Evolutionary conservation across 176 grass and related monocot genomes (phyloP).

Genomic region (Cenchrus fungigraminus): DNA sequence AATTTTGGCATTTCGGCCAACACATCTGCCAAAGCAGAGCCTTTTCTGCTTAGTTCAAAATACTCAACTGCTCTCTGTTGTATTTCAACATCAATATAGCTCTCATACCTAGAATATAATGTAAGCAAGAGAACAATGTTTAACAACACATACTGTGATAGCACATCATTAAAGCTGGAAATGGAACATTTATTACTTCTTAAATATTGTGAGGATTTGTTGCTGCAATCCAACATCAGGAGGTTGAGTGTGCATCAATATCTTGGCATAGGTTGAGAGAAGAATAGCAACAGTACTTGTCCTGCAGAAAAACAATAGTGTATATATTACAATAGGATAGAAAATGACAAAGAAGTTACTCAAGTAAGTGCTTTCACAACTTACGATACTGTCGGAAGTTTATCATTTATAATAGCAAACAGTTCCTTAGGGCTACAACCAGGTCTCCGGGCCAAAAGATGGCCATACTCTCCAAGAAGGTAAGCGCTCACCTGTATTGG

Average conservation of each 20-base stretch:
- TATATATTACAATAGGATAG: conserved; percentile 17
- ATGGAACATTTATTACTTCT: conserved; percentile 63
- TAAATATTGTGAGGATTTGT: conserved; percentile 87
- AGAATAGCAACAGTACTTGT: conserved; percentile 94
- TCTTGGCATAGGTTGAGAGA: conserved; percentile 94
- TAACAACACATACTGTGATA: conserved; percentile 29
- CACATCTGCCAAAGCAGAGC: conserved; percentile 84
- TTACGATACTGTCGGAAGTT: conserved; percentile 94
- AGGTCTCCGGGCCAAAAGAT: conserved; percentile 90
- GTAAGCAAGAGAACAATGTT: conserved; percentile 20
- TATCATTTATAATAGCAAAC: conserved; percentile 92
- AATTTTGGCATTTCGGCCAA: conserved; percentile 99
- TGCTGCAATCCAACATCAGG: conserved; percentile 91
- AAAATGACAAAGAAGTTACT: conserved; percentile 32
- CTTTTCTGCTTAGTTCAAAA: conserved; percentile 90
- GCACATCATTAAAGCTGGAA: conserved; percentile 25
- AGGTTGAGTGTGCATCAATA: conserved; percentile 91
- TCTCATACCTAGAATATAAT: conserved; percentile 75
- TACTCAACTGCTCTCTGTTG: conserved; percentile 99
- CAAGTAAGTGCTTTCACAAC: conserved; percentile 42
- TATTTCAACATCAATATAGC: conserved; percentile 98
- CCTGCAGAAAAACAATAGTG: conserved; percentile 55
- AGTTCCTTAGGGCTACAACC: conserved; percentile 97
- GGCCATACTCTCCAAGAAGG: conserved; percentile 98
- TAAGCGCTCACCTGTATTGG: conserved; percentile 90